Percentiles rank a stretch among this genome's conserved stretches.
Evolutionary conservation across 305 asterid species (phyloP).

Genomic region (Striga hermonthica): DNA sequence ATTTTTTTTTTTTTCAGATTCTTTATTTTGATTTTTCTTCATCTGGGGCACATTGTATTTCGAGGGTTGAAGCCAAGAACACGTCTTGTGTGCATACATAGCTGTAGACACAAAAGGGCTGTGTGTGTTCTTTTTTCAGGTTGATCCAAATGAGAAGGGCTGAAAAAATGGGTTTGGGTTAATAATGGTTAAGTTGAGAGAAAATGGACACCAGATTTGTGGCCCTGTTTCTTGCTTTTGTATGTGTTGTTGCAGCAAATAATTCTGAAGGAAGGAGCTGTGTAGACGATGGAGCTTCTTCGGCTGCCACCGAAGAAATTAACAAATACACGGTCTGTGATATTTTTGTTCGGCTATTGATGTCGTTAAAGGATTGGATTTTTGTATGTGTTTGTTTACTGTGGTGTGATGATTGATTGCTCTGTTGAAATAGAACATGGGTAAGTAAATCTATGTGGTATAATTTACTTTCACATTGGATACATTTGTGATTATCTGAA

Average conservation of each 20-base stretch:
- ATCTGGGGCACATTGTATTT: slow-evolving; percentile 13
- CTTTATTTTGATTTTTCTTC: background rate
- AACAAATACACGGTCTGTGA: slow-evolving; percentile 41
- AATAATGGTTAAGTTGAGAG: slow-evolving; percentile 34
- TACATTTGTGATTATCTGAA: background rate
- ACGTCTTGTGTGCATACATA: slow-evolving; percentile 36
- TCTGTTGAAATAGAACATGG: no score
- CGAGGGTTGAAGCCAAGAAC: slow-evolving; percentile 24
- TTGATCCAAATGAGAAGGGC: slow-evolving; percentile 40
- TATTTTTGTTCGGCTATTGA: background rate
- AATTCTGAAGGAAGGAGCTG: slow-evolving; percentile 51
- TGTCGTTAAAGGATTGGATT: background rate
- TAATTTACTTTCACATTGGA: background rate
- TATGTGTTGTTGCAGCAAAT: slow-evolving; percentile 50
- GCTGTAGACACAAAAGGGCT: slow-evolving; percentile 37
- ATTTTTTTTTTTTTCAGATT: background rate
- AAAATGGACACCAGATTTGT: slow-evolving; percentile 56
- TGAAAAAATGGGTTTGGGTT: slow-evolving; percentile 30
- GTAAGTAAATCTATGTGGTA: background rate
- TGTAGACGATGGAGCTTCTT: slow-evolving; percentile 32
- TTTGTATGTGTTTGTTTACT: background rate
- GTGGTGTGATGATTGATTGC: slow-evolving; percentile 1
- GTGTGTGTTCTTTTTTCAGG: slow-evolving; percentile 38
- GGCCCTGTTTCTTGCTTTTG: slow-evolving; percentile 52
- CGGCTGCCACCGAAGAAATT: slow-evolving; percentile 34